These are phyloP conservation scores for Capronia epimyces DNA, from an alignment of 2,329 filamentous ascomycete species.

Conservation along the genomic window DNA sequence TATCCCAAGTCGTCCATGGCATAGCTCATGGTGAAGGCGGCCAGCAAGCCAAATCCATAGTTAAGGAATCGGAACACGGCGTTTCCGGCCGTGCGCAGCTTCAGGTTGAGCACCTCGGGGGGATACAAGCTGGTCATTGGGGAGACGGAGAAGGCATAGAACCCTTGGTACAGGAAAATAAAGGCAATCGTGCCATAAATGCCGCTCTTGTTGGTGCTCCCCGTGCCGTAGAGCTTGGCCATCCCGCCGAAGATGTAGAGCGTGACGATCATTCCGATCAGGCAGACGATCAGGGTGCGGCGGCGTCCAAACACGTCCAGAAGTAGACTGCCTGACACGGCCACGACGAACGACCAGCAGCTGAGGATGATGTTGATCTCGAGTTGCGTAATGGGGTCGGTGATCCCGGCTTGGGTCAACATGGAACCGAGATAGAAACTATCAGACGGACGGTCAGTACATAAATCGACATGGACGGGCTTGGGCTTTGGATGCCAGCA, in stretches of 20 bases:
- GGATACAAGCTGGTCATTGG: constrained; percentile 36
- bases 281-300: constrained; percentile 31
- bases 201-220: constrained; percentile 37
- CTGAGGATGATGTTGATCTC: constrained; percentile 50
- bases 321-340: constrained; percentile 42
- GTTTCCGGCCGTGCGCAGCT: constrained; percentile 8
- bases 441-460: too few species aligned
- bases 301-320: constrained; percentile 42
- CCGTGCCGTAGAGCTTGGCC: constrained; percentile 41
- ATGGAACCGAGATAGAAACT: constrained; percentile 43
- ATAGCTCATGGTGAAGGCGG: too few species aligned
- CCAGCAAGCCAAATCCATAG: too few species aligned
- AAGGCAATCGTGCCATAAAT: constrained; percentile 40
- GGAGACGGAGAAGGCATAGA: constrained; percentile 35
- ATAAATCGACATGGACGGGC: too few species aligned
- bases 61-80: constrained; percentile 8
- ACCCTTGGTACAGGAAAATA: constrained; percentile 36
- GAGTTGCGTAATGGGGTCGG: constrained; percentile 41
- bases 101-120: constrained; percentile 31
- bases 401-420: constrained; percentile 45
- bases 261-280: constrained; percentile 38
- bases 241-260: constrained; percentile 51
- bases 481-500: too few species aligned
- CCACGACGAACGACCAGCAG: constrained; percentile 44
- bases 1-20: too few species aligned